Evolutionary conservation across 768 basidiomycete species (phyloP), one percentile per base, ranked within the genome.

Genomic region (Lyophyllum decastes): DNA sequence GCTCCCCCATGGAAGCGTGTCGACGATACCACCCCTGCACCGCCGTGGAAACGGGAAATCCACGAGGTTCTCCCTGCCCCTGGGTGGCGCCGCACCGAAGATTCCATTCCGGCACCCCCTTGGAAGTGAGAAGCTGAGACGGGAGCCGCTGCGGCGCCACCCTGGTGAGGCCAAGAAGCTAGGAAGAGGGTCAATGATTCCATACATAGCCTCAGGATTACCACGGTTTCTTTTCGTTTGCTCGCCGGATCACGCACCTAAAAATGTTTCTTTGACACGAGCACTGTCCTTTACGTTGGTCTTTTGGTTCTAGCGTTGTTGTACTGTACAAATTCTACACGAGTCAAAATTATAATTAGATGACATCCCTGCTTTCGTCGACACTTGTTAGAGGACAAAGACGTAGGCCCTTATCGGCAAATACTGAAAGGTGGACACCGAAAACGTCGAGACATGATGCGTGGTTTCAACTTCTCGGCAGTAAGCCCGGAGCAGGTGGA

Each of bases 261-360:
- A 57, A 58, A 58, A 52, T 10, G 27, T 58, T 52, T 48, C 46
- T 24, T 52, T 52, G 50, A 52, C 51, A 52, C 46, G n/a, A 51
- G 19, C 44, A 22, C 21, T 44, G 45, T 38, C 33, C 19, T 57
- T 57, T 57, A 57, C 56, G 56, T 51, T 46, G 19, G 22, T 44
- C 16, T 27, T 6, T 30, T 43, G 40, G 51, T 52, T 52, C 51
- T 44, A 52, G 51, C 41, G 40, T 52, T 38, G 38, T 52, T 44
- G 38, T 52, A 52, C 25, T 44, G 14, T 52, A 52, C 51, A 27
- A 26, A 44, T 52, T 44, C 40, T 5, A 11, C 40, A 3, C 40
- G 33, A 38, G 35, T 35, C 24, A 12, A 26, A 48, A n/a, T 48
- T 10, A 48, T 48, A 30, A 48, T 19, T 30, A 48, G 16, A 30